phyloP scores from a whole-genome alignment of 176 grass and related monocot species.

The Raddia distichophylla region DNA sequence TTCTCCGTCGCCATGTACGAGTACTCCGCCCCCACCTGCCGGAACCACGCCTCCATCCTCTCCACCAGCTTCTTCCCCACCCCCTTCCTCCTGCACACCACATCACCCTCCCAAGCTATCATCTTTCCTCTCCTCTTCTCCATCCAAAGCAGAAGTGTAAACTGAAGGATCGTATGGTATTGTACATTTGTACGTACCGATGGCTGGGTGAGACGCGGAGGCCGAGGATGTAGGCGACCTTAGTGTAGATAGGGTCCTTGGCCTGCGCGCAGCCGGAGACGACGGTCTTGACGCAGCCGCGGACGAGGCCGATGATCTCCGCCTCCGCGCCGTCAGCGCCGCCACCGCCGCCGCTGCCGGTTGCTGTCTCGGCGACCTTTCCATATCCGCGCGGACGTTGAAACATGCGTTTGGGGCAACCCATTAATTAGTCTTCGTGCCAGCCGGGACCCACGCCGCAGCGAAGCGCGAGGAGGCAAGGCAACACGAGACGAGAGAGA shows the following conservation, averaged over 20 bases:
- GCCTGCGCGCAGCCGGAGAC: constrained; percentile 42
- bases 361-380: constrained; percentile 63
- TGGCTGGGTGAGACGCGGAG: constrained; percentile 78
- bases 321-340: constrained; percentile 39
- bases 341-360: constrained; percentile 27
- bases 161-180: too few relatives aligned
- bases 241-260: constrained; percentile 55
- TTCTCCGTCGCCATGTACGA: constrained; percentile 86
- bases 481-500: not conserved
- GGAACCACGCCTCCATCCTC: constrained; percentile 79
- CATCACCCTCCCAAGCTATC: not conserved
- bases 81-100: constrained; percentile 55
- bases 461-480: not conserved
- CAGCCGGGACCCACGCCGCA: constrained; percentile 35
- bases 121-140: not conserved
- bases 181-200: constrained; percentile 45
- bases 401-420: constrained; percentile 49
- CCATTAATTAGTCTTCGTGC: constrained; percentile 16
- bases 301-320: constrained; percentile 75
- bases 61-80: constrained; percentile 68
- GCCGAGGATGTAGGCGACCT: constrained; percentile 84
- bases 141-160: not conserved
- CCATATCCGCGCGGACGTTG: constrained; percentile 9
- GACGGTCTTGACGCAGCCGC: constrained; percentile 88
- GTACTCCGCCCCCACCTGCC: constrained; percentile 67